Conservation (phyloP, 257 asterid genomes). For the Rubia yunnanensis region DNA sequence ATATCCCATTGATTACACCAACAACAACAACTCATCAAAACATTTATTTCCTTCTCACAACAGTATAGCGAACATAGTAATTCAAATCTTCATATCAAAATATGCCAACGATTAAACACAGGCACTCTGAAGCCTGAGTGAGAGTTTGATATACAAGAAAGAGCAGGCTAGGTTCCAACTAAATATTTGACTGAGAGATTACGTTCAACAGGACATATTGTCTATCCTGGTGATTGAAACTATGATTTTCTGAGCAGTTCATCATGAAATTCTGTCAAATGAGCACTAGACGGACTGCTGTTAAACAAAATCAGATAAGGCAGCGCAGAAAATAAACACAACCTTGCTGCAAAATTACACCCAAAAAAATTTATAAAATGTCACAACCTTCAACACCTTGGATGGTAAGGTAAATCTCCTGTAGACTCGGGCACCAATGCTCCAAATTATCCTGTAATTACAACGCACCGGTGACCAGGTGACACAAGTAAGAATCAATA, state of each 20-base stretch:
- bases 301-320: not conserved
- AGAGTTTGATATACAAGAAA: constrained; percentile 1
- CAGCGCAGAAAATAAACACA: not conserved
- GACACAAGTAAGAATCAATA: constrained; percentile 6
- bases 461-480: constrained; percentile 10
- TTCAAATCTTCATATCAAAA: not conserved
- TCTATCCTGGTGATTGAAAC: not conserved
- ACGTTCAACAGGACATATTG: not conserved
- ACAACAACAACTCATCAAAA: not conserved
- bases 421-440: constrained; percentile 69
- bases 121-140: not conserved
- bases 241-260: too few species aligned
- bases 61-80: not conserved
- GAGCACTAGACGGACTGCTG: not conserved
- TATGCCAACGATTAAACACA: not conserved
- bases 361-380: not conserved
- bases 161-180: not conserved
- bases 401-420: constrained; percentile 79
- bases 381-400: constrained; percentile 64
- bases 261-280: not conserved
- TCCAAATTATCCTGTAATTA: constrained; percentile 76
- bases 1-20: not conserved
- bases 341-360: not conserved
- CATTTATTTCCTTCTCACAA: not conserved
- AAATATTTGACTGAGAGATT: not conserved